phyloP scores from a whole-genome alignment of 306 rosid species.

The Quercus mongolica region DNA sequence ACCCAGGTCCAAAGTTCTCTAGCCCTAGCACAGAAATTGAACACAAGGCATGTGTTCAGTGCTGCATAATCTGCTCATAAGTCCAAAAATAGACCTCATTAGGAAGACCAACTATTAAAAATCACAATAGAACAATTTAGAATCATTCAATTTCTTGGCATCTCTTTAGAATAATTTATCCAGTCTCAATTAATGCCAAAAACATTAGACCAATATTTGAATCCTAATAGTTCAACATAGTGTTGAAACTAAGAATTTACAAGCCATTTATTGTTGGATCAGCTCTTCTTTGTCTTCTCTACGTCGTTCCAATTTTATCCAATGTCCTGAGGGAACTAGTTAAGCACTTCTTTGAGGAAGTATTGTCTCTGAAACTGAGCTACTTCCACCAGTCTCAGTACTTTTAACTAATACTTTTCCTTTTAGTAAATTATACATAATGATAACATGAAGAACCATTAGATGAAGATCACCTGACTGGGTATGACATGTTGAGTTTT shows the following conservation, averaged over 20 bases:
- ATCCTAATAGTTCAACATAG: background rate
- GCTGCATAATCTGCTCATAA: background rate
- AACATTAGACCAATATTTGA: background rate
- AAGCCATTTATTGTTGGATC: background rate
- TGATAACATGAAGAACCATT: background rate
- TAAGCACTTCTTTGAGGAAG: background rate
- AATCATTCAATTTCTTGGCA: background rate
- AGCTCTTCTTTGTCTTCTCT: background rate
- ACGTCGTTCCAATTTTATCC: too few species aligned
- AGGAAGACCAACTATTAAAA: background rate
- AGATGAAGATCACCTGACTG: constrained; percentile 67
- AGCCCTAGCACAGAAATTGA: background rate
- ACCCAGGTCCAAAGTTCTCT: background rate
- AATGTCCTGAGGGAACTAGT: too few species aligned
- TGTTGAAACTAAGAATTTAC: background rate
- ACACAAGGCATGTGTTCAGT: background rate
- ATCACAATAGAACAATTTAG: background rate
- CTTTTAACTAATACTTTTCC: background rate
- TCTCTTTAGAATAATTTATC: background rate
- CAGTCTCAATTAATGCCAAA: background rate
- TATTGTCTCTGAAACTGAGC: background rate
- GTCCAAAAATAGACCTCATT: background rate
- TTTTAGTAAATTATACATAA: background rate
- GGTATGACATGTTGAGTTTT: constrained; percentile 87
- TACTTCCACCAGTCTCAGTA: background rate